Conservation (phyloP, 805 yeast genomes). For the Candida saitoana region DNA sequence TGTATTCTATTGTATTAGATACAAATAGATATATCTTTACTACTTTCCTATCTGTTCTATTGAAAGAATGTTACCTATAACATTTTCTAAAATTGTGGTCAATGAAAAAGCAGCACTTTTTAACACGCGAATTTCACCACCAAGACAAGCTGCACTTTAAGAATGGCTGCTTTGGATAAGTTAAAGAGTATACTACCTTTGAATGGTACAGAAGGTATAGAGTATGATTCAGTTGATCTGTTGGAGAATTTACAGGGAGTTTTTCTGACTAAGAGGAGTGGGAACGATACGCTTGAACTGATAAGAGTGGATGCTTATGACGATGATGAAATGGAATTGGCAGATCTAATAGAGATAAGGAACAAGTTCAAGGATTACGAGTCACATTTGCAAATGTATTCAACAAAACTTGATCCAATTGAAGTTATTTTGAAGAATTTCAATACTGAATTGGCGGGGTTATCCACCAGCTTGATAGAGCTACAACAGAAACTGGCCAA, state of each 20-base stretch:
- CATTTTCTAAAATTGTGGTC: no score
- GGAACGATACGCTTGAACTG: slow-evolving; percentile 9
- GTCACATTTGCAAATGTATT: slow-evolving; percentile 23
- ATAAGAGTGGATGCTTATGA: slow-evolving; percentile 12
- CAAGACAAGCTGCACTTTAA: no score
- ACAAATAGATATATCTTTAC: no score
- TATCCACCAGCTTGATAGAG: slow-evolving; percentile 29
- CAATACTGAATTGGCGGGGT: slow-evolving; percentile 43
- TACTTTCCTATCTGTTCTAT: no score
- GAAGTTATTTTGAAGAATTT: slow-evolving; percentile 51
- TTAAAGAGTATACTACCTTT: slow-evolving; percentile 1
- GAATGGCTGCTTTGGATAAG: slow-evolving; percentile 3
- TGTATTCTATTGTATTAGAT: no score
- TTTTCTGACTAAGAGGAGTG: slow-evolving; percentile 2
- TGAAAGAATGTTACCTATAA: no score
- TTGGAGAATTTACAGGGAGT: slow-evolving; percentile 10
- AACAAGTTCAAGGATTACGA: slow-evolving; percentile 21
- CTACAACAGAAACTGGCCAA: slow-evolving; percentile 33
- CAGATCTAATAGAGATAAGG: slow-evolving; percentile 7
- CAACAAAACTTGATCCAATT: slow-evolving; percentile 45
- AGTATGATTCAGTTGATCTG: slow-evolving; percentile 4
- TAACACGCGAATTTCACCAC: no score
- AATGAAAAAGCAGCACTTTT: no score
- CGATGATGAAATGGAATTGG: slow-evolving; percentile 5
- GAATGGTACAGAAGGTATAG: not conserved